These are phyloP conservation scores for Tolypocladium nubicola DNA, from an alignment of 2,329 filamentous ascomycete species.

Conservation along the genomic window DNA sequence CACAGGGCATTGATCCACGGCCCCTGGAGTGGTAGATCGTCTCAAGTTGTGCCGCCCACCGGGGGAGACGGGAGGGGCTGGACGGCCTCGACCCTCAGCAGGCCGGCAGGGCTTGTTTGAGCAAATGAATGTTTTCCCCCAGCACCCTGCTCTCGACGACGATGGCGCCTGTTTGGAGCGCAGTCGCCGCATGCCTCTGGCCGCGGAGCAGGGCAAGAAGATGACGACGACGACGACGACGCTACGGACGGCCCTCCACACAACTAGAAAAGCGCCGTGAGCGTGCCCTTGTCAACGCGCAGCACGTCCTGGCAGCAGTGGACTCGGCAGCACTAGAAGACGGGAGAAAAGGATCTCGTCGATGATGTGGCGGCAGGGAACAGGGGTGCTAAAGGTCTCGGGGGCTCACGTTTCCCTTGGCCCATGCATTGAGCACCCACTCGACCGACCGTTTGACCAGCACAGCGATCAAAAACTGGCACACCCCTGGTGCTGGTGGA, in stretches of 20 bases:
- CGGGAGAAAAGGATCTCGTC: slow-evolving; percentile 3
- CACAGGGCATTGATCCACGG: slow-evolving; percentile 21
- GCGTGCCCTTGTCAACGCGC: neutral
- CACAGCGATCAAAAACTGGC: slow-evolving; percentile 9
- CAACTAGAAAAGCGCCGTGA: neutral
- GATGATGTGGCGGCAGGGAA: slow-evolving; percentile 4
- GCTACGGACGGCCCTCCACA: neutral
- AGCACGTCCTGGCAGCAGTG: neutral
- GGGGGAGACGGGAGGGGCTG: neutral
- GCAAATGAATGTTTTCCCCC: neutral
- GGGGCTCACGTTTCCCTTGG: slow-evolving; percentile 7
- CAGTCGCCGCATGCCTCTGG: neutral
- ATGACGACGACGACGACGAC: neutral
- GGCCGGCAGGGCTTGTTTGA: neutral
- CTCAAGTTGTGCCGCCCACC: slow-evolving; percentile 5
- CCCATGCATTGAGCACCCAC: slow-evolving; percentile 12
- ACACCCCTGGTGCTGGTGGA: slow-evolving; percentile 6
- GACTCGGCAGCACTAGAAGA: slow-evolving; percentile 2
- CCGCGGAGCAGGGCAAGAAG: neutral
- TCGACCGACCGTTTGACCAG: slow-evolving; percentile 10
- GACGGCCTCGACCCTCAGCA: slow-evolving; percentile 1
- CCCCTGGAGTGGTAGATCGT: slow-evolving; percentile 16
- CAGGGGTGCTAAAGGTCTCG: slow-evolving; percentile 3
- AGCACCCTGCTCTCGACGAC: neutral
- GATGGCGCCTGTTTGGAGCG: neutral